These are phyloP conservation scores for Termitomyces sp. DNA, from an alignment of 768 basidiomycete species.

Conservation along the genomic window DNA sequence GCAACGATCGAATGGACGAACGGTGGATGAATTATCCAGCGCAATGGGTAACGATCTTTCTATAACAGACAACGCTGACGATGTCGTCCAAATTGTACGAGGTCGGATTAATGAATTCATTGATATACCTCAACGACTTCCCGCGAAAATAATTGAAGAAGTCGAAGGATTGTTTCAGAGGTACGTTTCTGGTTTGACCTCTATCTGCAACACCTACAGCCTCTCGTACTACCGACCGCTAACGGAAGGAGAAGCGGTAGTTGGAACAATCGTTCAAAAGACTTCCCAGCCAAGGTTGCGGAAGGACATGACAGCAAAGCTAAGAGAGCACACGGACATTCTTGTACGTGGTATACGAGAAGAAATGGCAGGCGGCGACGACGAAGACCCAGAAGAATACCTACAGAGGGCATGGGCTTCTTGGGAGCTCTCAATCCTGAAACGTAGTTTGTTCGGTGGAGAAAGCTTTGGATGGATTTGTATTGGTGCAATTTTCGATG, in stretches of 20 bases:
- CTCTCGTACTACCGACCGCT: constrained; percentile 41
- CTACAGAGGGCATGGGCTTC: constrained; percentile 51
- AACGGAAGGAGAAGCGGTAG: constrained; percentile 58
- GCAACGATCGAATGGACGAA: constrained; percentile 8
- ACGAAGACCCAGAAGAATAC: constrained; percentile 22
- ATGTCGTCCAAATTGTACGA: constrained; percentile 23
- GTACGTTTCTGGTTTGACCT: constrained; percentile 43
- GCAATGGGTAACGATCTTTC: constrained; percentile 12
- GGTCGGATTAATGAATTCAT: constrained; percentile 23
- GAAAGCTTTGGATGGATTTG: constrained; percentile 61
- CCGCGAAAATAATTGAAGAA: constrained; percentile 18
- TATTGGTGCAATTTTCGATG: constrained; percentile 53
- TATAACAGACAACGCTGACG: constrained; percentile 14
- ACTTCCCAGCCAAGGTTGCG: constrained; percentile 52
- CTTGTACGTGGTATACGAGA: constrained; percentile 47
- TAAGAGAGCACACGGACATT: constrained; percentile 50
- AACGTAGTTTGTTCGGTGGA: constrained; percentile 44
- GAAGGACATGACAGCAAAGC: constrained; percentile 45
- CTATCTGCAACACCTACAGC: constrained; percentile 42
- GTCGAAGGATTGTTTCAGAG: constrained; percentile 29
- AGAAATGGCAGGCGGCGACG: constrained; percentile 44
- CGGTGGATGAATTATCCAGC: constrained; percentile 16
- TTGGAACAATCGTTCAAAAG: constrained; percentile 65
- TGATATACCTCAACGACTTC: constrained; percentile 16
- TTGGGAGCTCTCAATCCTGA: constrained; percentile 39